Evolutionary conservation across 2,329 filamentous ascomycete species (phyloP), one percentile per base, ranked within the genome.

Genomic region (Pseudocercospora fijiensis): DNA sequence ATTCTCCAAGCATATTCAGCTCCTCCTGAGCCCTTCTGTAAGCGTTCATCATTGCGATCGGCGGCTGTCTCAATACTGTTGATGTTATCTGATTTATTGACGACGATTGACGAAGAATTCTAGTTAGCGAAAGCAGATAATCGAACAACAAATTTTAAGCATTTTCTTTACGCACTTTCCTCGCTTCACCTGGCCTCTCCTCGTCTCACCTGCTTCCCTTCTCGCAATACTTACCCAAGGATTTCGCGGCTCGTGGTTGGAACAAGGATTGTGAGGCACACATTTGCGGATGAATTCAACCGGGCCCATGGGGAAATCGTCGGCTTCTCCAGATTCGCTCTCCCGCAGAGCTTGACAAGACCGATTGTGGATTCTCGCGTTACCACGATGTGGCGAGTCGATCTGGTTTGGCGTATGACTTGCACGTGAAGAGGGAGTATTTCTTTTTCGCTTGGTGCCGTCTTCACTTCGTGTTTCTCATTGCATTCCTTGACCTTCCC

Each of bases 1-100:
- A 27, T 61, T 64, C 52, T 51, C 59, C 27, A 30, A 37, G 51
- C 22, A 61, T 59, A 58, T 62, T 61, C 56, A 63, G 61, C 61
- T 66, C 57, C 64, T 69, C 30, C 58, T 65, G 60, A 65, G 65
- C 58, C 57, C 41, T 69, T 66, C 47, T 68, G 60, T 18, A 63
- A 64, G 66, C 66, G 64, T 68, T 65, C n/a, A n/a, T 61, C 45
- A 49, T 49, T 49, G 45, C 18, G 45, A 24, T 24, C 7, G 52
- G 52, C n/a, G 60, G 60, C 10, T 62, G 60, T 62, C 28, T 58
- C 53, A 62, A 58, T 55, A 62, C 51, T 33, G 55, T 62, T 51
- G 53, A 62, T 62, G 60, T 62, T 49, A 30, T 45, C 43, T 24
- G 28, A 43, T 24, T 47, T 47, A 43, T 59, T n/a, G n/a, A n/a